Percentiles rank a stretch among this genome's conserved stretches.
Conservation (phyloP, 306 rosid species). For the Senna siamea region DNA sequence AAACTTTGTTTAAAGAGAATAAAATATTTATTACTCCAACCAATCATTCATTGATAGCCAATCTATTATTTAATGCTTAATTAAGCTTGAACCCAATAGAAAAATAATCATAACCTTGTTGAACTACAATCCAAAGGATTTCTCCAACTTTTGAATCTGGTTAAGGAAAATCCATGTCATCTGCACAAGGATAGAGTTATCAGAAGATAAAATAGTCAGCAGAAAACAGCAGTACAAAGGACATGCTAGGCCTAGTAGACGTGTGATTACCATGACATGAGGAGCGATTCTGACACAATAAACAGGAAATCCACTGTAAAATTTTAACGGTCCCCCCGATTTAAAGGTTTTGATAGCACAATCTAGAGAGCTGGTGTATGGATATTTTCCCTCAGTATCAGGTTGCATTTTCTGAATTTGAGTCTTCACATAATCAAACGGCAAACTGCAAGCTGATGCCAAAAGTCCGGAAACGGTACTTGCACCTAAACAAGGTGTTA, state of each 20-base stretch:
- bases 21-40: no score
- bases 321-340: constrained; percentile 81
- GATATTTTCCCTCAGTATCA: constrained; percentile 86
- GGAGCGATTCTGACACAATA: constrained; percentile 94
- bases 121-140: constrained; percentile 63
- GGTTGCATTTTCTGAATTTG: constrained; percentile 99
- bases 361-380: constrained; percentile 87
- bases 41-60: no score
- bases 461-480: constrained; percentile 90
- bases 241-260: no score
- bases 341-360: constrained; percentile 81
- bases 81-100: no score
- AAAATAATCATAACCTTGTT: no score
- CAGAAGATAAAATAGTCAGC: not conserved
- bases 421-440: constrained; percentile 94
- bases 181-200: constrained; percentile 55
- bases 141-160: constrained; percentile 80
- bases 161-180: constrained; percentile 98
- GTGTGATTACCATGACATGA: constrained; percentile 81
- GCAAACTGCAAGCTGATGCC: constrained; percentile 96
- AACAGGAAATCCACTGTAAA: constrained; percentile 93
- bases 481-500: constrained; percentile 59
- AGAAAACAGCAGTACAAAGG: no score
- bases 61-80: no score
- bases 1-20: no score